These are phyloP conservation scores for Aspergillus candidus DNA, from an alignment of 2,329 filamentous ascomycete genomes.

Conservation along the genomic window DNA sequence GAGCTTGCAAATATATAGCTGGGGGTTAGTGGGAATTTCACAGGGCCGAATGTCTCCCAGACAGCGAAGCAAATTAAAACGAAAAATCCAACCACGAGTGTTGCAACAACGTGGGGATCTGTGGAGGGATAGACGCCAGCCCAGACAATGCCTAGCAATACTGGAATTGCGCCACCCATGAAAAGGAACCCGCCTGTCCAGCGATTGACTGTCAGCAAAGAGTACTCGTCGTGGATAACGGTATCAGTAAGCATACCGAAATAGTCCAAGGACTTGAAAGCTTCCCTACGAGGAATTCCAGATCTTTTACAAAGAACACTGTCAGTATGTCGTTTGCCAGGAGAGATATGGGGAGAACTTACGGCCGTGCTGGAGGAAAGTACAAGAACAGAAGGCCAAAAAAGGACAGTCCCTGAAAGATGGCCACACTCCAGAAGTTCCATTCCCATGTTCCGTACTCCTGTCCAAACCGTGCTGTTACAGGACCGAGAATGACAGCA, in stretches of 20 bases:
- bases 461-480: conserved; percentile 39
- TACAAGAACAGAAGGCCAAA: conserved; percentile 39
- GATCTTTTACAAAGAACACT: no score
- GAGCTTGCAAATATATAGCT: conserved; percentile 42
- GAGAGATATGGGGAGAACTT: conserved; percentile 1
- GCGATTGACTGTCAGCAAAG: conserved; percentile 3
- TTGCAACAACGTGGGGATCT: conserved; percentile 34
- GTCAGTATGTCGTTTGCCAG: no score
- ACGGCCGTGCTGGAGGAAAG: conserved; percentile 37
- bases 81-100: conserved; percentile 32
- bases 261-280: no score
- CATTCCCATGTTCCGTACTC: conserved; percentile 32
- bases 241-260: no score
- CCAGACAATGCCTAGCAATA: conserved; percentile 39
- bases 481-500: conserved; percentile 42
- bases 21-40: conserved; percentile 40
- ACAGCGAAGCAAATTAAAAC: conserved; percentile 33
- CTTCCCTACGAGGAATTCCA: no score
- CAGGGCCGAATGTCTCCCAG: conserved; percentile 35
- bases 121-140: conserved; percentile 32
- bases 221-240: no score
- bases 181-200: conserved; percentile 29
- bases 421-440: conserved; percentile 43
- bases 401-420: conserved; percentile 41
- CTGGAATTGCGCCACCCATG: conserved; percentile 29